phyloP scores from a whole-genome alignment of 2,329 filamentous ascomycete genomes.

The Penicillium palitans region DNA sequence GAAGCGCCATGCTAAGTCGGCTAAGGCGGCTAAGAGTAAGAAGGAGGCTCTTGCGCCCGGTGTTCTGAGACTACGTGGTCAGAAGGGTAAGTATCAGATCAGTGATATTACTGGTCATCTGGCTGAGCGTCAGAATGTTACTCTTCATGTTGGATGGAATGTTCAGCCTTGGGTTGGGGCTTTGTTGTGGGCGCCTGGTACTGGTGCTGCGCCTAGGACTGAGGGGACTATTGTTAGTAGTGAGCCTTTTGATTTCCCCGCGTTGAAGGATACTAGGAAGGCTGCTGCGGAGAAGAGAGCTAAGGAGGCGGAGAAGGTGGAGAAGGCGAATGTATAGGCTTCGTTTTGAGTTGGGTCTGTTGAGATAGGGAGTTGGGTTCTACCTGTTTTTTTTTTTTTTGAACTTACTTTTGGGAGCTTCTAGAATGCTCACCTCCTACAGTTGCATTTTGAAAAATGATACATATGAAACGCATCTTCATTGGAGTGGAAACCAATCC shows the following conservation, averaged over 20 bases:
- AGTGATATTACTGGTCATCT: conserved; percentile 82
- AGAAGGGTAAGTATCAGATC: conserved; percentile 95
- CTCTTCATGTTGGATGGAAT: conserved; percentile 85
- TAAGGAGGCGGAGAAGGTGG: conserved; percentile 21
- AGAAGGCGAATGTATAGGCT: conserved; percentile 8
- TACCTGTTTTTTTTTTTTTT: not conserved
- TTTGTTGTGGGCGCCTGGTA: conserved; percentile 72
- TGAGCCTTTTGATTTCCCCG: conserved; percentile 56
- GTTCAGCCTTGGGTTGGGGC: conserved; percentile 95
- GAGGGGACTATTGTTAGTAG: conserved; percentile 53
- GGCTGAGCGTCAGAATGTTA: conserved; percentile 70
- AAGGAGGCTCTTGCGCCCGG: conserved; percentile 49
- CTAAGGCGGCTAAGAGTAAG: conserved; percentile 18
- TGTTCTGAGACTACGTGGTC: conserved; percentile 73
- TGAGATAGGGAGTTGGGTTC: not conserved
- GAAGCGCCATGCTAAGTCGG: conserved; percentile 27
- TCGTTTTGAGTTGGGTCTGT: not conserved
- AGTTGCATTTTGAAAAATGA: conserved; percentile 1
- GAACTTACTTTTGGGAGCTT: not conserved
- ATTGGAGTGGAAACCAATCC: not conserved
- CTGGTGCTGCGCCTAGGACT: conserved; percentile 53
- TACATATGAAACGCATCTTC: not conserved
- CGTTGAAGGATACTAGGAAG: conserved; percentile 50
- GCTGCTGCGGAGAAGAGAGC: conserved; percentile 18
- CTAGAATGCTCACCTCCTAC: not conserved